A percentile compares a stretch with the other conserved stretches of the same genome.
phyloP scores from a whole-genome alignment of 1,284 basidiomycete genomes.

The Grifola frondosa region DNA sequence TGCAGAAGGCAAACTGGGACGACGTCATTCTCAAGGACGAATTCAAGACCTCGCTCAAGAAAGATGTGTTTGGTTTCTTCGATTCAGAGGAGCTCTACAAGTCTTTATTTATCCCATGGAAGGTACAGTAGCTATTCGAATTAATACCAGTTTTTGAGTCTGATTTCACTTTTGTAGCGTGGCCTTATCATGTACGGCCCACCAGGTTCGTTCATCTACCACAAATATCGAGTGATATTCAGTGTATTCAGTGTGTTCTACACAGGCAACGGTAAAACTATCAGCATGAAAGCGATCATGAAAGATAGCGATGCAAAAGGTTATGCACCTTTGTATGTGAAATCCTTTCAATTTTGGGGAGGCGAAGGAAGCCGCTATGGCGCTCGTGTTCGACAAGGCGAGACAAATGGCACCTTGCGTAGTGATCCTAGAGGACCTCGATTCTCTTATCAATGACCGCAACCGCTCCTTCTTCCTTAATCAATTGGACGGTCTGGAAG shows the following conservation, averaged over 20 bases:
- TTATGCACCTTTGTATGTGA: constrained; percentile 74
- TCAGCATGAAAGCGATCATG: constrained; percentile 76
- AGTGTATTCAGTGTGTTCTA: constrained; percentile 1
- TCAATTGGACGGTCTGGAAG: constrained; percentile 72
- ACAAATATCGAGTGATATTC: background rate
- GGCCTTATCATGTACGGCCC: constrained; percentile 74
- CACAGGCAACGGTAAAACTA: constrained; percentile 81
- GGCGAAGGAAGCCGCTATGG: constrained; percentile 73
- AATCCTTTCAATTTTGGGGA: constrained; percentile 60
- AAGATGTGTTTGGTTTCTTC: constrained; percentile 80
- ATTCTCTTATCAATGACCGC: constrained; percentile 71
- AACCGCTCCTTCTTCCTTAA: constrained; percentile 87
- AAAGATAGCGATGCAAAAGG: constrained; percentile 60
- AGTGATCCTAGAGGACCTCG: constrained; percentile 78
- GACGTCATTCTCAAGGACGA: constrained; percentile 73
- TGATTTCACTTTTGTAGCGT: constrained; percentile 43
- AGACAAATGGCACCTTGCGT: constrained; percentile 71
- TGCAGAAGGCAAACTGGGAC: constrained; percentile 74
- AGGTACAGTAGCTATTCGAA: constrained; percentile 47
- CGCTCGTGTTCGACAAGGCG: constrained; percentile 62
- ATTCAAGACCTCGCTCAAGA: constrained; percentile 65
- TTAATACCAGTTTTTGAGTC: background rate
- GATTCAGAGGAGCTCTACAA: constrained; percentile 69
- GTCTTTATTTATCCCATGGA: constrained; percentile 77
- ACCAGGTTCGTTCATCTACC: constrained; percentile 58